Evolutionary conservation across 1,284 basidiomycete genomes (phyloP), one percentile per base, ranked within the genome.

Genomic region (Apiotrichum montevideense): DNA sequence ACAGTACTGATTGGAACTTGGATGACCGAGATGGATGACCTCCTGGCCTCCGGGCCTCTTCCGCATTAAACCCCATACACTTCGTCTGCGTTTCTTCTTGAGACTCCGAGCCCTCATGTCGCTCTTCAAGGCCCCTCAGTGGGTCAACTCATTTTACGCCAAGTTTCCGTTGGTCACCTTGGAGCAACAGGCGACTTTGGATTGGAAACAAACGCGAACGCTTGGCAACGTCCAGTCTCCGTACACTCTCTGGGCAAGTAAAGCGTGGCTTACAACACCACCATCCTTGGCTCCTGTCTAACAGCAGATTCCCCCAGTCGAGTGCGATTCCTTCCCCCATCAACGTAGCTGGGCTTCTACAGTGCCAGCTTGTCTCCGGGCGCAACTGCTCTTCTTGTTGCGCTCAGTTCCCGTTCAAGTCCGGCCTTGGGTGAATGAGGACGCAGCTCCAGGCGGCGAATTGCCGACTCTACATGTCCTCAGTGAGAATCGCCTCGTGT

Each of bases 161-260:
- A 66, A 66, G 35, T 76, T 74, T 59, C 75, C 75, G 1, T 53
- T 77, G 7, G 72, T 75, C n/a, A 56, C 64, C 6, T 58, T 75
- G 1, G 67, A 69, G 35, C 70, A 71, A 47, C 70, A 75, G 21
- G 69, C 73, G 39, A 46, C 62, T n/a, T 41, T 71, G 0, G 57
- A 66, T 15, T 72, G 67, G 68, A 63, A 67, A 42, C 29, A 46
- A 3, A 32, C 32, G 9, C 33, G 35, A 1, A 43, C 41, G 6
- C 43, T 37, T 14, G 46, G 42, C 5, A 34, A 33, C 6, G 50
- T 51, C 14, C 50, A 51, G 50, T 54, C 63, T 47, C 54, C 57
- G 6, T 66, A 61, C 48, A 55, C 52, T 2, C 56, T 69, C 10
- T 69, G 67, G 67, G 67, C 67, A 50, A 47, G 63, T 57, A 14